phyloP scores from a whole-genome alignment of 1,284 basidiomycete genomes.

The Ustilago bromivora region DNA sequence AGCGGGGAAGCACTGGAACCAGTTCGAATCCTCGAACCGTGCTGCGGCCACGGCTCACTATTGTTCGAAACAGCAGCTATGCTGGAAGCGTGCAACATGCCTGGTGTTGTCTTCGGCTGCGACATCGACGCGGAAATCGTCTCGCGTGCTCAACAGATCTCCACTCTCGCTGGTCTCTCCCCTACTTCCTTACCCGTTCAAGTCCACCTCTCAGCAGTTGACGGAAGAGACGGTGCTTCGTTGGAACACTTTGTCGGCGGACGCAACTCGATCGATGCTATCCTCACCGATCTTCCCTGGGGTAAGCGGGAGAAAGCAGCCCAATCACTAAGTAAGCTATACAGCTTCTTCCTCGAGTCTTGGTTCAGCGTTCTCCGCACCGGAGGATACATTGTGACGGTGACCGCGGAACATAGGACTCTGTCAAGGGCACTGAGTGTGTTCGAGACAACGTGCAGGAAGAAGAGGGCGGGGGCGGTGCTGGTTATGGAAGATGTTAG shows the following conservation, averaged over 20 bases:
- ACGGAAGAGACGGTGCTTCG: constrained; percentile 23
- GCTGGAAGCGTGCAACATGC: constrained; percentile 41
- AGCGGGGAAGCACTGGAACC: constrained; percentile 1
- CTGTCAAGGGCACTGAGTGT: constrained; percentile 35
- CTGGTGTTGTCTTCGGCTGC: constrained; percentile 35
- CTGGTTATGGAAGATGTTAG: constrained; percentile 34
- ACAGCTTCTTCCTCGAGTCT: constrained; percentile 37
- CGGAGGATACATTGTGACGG: constrained; percentile 40
- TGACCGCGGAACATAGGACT: constrained; percentile 50
- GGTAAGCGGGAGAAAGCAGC: constrained; percentile 45
- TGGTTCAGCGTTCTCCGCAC: constrained; percentile 46
- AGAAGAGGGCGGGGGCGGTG: constrained; percentile 27
- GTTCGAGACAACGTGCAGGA: constrained; percentile 42
- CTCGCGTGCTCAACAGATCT: constrained; percentile 28
- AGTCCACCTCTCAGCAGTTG: constrained; percentile 22
- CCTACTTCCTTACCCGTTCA: constrained; percentile 5
- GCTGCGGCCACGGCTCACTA: constrained; percentile 50
- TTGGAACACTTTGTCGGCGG: constrained; percentile 46
- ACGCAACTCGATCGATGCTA: constrained; percentile 38
- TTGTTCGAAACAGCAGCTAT: constrained; percentile 47
- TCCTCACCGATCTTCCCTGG: constrained; percentile 54
- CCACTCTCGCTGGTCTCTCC: constrained; percentile 27
- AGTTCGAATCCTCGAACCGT: constrained; percentile 45
- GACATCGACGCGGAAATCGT: constrained; percentile 42
- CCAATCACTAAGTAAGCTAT: constrained; percentile 41